Evolutionary conservation across 495 filamentous ascomycete genomes (phyloP).

Genomic region (Glonium stellatum): DNA sequence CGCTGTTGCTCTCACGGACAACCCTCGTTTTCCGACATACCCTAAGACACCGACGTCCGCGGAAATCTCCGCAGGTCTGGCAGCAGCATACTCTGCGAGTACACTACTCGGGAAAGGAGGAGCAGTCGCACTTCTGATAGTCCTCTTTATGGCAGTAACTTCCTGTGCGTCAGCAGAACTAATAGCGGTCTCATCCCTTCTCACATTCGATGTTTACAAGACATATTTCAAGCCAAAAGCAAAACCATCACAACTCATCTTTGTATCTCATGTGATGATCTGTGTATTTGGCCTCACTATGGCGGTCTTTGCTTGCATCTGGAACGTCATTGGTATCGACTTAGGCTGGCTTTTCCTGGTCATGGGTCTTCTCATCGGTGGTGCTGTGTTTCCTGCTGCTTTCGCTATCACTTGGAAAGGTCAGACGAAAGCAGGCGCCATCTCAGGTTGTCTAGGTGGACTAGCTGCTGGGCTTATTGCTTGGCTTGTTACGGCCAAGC

Average conservation of each 20-base stretch:
- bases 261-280: constrained; percentile 28
- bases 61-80: constrained; percentile 26
- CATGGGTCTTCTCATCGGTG: constrained; percentile 29
- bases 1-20: constrained; percentile 28
- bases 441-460: constrained; percentile 23
- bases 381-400: constrained; percentile 29
- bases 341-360: constrained; percentile 30
- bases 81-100: constrained; percentile 18
- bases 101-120: constrained; percentile 25
- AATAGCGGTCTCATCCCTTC: constrained; percentile 27
- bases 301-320: constrained; percentile 36
- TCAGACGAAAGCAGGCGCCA: constrained; percentile 22
- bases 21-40: constrained; percentile 30
- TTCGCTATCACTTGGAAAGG: constrained; percentile 29
- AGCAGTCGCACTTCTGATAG: constrained; percentile 26
- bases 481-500: constrained; percentile 26
- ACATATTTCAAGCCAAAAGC: constrained; percentile 28
- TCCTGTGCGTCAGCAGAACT: constrained; percentile 26
- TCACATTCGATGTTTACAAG: constrained; percentile 32
- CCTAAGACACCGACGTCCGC: constrained; percentile 18
- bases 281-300: constrained; percentile 38
- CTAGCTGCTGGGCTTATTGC: constrained; percentile 26
- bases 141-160: constrained; percentile 31
- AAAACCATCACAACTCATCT: constrained; percentile 23
- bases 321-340: constrained; percentile 29